Evolutionary conservation across 1,284 basidiomycete species (phyloP).

Genomic region (Apiotrichum mycotoxinovorans): DNA sequence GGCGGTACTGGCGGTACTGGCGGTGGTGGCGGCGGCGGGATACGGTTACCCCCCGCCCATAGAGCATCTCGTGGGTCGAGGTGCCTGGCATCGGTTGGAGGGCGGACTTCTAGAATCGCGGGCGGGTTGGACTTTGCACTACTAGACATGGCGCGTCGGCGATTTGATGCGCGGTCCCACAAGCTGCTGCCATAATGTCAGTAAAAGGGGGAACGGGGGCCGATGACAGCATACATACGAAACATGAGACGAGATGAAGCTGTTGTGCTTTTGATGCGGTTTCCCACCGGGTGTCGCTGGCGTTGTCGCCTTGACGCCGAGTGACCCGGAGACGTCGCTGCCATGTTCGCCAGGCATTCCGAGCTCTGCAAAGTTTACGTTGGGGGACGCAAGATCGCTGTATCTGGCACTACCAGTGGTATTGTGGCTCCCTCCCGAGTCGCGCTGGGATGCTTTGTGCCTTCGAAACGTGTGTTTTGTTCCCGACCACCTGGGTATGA

Average conservation of each 20-base stretch:
- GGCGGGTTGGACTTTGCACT: background rate
- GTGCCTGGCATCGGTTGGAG: background rate
- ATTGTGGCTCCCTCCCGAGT: background rate
- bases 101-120: background rate
- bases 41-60: background rate
- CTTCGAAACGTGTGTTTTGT: background rate
- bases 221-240: background rate
- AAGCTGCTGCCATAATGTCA: background rate
- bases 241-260: conserved; percentile 2
- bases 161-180: background rate
- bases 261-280: background rate
- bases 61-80: background rate
- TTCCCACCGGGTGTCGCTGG: background rate
- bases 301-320: background rate
- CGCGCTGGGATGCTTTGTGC: background rate
- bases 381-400: background rate
- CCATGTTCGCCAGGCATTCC: background rate
- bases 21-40: too few species aligned
- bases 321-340: background rate
- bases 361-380: background rate
- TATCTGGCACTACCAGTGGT: background rate
- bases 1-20: background rate
- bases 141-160: conserved; percentile 1
- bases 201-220: background rate
- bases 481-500: conserved; percentile 3